A percentile compares a stretch with the other conserved stretches of the same genome.
These are phyloP conservation scores for Xanthoconium purpureum DNA, from an alignment of 768 basidiomycete species.

Conservation along the genomic window DNA sequence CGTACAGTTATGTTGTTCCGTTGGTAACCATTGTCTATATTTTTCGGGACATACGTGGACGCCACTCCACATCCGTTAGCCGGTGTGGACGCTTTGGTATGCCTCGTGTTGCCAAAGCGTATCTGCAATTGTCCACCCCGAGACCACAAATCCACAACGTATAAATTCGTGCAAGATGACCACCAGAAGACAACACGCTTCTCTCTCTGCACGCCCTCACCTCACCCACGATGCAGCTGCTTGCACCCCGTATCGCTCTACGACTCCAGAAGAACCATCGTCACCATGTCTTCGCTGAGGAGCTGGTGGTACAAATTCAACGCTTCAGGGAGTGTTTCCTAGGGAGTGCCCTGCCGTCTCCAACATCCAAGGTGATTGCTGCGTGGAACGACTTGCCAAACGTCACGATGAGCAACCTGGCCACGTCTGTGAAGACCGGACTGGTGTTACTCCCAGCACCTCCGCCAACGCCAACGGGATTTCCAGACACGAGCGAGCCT, in stretches of 20 bases:
- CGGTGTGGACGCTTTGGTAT: slow-evolving; percentile 10
- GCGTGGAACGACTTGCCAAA: slow-evolving; percentile 31
- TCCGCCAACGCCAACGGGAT: slow-evolving; percentile 19
- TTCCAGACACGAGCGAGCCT: not conserved
- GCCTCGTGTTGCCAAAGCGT: slow-evolving; percentile 30
- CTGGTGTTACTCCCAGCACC: slow-evolving; percentile 9
- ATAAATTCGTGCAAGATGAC: slow-evolving; percentile 17
- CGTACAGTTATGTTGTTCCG: not conserved
- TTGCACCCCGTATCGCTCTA: not conserved
- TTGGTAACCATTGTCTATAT: not conserved
- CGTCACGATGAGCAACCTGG: slow-evolving; percentile 6
- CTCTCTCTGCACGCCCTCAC: not conserved
- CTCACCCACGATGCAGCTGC: slow-evolving; percentile 6
- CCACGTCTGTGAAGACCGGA: slow-evolving; percentile 6
- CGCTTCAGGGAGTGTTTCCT: slow-evolving; percentile 20
- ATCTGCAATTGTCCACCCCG: slow-evolving; percentile 27
- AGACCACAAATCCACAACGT: not conserved
- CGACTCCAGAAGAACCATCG: slow-evolving; percentile 15
- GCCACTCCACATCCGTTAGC: slow-evolving; percentile 10
- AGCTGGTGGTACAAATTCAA: slow-evolving; percentile 14
- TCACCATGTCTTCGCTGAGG: slow-evolving; percentile 8
- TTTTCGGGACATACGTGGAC: slow-evolving; percentile 3
- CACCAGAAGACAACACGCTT: not conserved
- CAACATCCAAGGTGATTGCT: slow-evolving; percentile 15
- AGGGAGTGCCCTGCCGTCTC: slow-evolving; percentile 12